Evolutionary conservation across 2,329 filamentous ascomycete species (phyloP).

Genomic region (Fusarium albidum): DNA sequence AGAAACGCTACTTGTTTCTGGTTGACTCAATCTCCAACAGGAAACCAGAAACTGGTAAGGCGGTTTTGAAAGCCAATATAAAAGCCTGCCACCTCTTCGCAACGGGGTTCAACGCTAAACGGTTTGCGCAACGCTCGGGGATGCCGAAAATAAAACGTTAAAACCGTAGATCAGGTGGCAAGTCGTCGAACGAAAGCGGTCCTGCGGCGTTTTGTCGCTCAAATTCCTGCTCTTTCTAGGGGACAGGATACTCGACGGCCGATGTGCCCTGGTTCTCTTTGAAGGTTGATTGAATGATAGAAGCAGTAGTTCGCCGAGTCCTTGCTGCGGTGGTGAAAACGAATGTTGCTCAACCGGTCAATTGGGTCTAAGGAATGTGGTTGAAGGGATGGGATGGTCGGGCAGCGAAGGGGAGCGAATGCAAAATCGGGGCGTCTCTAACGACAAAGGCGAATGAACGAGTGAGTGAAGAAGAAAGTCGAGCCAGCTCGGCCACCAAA

Average conservation of each 20-base stretch:
- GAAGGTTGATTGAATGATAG: no score
- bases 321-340: slow-evolving; percentile 20
- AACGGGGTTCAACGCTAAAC: slow-evolving; percentile 22
- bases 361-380: slow-evolving; percentile 31
- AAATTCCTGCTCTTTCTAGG: background rate
- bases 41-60: slow-evolving; percentile 11
- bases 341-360: slow-evolving; percentile 33
- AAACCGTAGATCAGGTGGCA: slow-evolving; percentile 2
- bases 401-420: slow-evolving; percentile 15
- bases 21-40: background rate
- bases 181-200: slow-evolving; percentile 19
- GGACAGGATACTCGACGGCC: no score
- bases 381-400: slow-evolving; percentile 17
- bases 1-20: no score
- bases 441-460: slow-evolving; percentile 17
- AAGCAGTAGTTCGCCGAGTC: background rate
- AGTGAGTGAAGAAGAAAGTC: slow-evolving; percentile 27
- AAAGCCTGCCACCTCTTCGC: slow-evolving; percentile 6
- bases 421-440: slow-evolving; percentile 15
- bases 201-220: slow-evolving; percentile 17
- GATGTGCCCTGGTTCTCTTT: no score
- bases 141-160: slow-evolving; percentile 5
- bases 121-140: slow-evolving; percentile 17
- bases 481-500: slow-evolving; percentile 35
- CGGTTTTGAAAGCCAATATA: slow-evolving; percentile 25